Conservation (phyloP, 73 alveolate genomes). For the Blepharisma japonicum region DNA sequence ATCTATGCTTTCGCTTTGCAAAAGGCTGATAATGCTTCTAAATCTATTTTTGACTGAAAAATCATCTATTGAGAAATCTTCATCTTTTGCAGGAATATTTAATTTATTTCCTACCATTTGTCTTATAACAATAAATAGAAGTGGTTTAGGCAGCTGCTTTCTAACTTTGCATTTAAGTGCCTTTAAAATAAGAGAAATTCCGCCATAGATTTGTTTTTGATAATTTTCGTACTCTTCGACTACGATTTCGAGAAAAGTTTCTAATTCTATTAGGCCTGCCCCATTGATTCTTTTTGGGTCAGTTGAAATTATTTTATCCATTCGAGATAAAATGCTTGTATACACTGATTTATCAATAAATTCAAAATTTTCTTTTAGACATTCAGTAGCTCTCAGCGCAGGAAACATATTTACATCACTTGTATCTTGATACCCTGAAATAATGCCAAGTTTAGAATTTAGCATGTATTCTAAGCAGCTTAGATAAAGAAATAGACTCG, state of each 20-base stretch:
- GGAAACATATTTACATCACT: conserved; percentile 6
- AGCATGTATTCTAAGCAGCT: not conserved
- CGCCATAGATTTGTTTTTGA: not conserved
- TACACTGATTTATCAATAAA: not conserved
- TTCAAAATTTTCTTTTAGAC: conserved; percentile 1
- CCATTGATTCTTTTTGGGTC: conserved; percentile 29
- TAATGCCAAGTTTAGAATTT: conserved; percentile 11
- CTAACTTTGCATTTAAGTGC: not conserved
- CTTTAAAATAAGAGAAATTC: not conserved
- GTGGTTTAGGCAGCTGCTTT: not conserved
- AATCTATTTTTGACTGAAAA: not conserved
- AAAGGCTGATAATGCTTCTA: not conserved
- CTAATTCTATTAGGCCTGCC: conserved; percentile 16
- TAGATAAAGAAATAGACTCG: not conserved
- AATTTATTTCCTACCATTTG: not conserved
- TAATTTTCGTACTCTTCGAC: conserved; percentile 9
- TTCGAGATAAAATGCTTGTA: not conserved
- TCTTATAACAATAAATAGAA: not conserved
- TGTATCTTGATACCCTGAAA: not conserved
- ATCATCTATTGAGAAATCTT: not conserved
- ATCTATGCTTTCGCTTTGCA: not conserved
- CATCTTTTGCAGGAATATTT: not conserved
- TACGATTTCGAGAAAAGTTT: not conserved
- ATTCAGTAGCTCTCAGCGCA: not conserved
- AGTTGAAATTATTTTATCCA: not conserved